Conservation (phyloP, 2,329 filamentous ascomycete genomes). For the Botrytis fragariae region DNA sequence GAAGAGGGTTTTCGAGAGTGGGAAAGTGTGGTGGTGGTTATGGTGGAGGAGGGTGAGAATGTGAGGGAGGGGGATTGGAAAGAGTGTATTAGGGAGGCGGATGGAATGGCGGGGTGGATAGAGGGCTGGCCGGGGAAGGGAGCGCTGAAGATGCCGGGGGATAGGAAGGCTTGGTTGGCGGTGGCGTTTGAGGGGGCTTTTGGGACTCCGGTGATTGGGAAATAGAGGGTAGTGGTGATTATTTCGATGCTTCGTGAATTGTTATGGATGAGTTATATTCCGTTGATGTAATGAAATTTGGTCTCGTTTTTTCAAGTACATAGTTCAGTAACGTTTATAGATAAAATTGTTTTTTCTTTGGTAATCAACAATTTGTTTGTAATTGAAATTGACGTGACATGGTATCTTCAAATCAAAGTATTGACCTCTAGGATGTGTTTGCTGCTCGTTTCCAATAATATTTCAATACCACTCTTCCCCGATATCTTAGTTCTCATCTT, state of each 20-base stretch:
- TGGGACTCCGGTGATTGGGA: background rate
- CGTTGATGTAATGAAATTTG: background rate
- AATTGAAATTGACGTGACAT: background rate
- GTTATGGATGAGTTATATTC: background rate
- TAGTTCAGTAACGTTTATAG: background rate
- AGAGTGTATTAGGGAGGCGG: background rate
- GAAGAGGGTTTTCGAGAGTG: constrained; percentile 5
- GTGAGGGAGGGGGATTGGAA: background rate
- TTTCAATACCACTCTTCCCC: fast-evolving
- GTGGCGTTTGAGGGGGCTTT: background rate
- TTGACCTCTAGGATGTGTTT: no score
- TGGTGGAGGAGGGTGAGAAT: background rate
- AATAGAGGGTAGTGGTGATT: background rate
- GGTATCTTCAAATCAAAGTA: background rate
- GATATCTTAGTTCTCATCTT: fast-evolving
- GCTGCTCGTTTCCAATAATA: background rate
- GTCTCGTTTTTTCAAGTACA: background rate
- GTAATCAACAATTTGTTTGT: fast-evolving
- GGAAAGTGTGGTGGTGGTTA: background rate
- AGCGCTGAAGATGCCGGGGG: background rate
- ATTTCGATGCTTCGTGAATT: background rate
- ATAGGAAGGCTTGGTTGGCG: background rate
- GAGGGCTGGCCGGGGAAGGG: constrained; percentile 12
- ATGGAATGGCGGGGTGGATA: background rate
- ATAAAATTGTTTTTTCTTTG: background rate